phyloP scores from a whole-genome alignment of 2,329 filamentous ascomycete genomes.

The Arthrobotrys sinensis region DNA sequence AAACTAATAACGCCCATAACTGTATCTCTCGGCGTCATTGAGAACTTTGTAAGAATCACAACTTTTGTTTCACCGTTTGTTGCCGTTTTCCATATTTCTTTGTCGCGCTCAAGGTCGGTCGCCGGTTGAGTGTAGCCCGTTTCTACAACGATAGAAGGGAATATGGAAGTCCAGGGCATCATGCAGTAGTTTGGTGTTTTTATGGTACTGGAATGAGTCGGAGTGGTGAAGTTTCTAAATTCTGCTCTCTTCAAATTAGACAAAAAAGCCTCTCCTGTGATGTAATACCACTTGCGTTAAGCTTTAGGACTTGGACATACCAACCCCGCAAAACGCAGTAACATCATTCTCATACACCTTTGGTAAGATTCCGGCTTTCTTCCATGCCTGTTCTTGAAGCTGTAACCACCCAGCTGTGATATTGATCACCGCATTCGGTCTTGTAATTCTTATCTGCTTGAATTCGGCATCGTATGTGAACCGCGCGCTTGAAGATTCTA shows the following conservation, averaged over 20 bases:
- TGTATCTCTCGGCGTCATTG: constrained; percentile 12
- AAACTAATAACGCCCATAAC: constrained; percentile 29
- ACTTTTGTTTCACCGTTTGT: constrained; percentile 48
- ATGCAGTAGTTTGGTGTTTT: constrained; percentile 35
- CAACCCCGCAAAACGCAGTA: constrained; percentile 22
- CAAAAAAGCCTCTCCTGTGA: no score
- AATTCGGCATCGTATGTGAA: constrained; percentile 47
- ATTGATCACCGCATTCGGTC: constrained; percentile 27
- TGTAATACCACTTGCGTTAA: no score
- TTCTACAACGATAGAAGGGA: constrained; percentile 46
- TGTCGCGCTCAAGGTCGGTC: constrained; percentile 44
- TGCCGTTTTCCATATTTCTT: constrained; percentile 48
- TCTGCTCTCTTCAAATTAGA: no score
- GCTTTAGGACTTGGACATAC: not conserved
- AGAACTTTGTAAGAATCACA: constrained; percentile 39
- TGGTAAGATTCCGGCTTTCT: not conserved
- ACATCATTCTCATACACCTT: constrained; percentile 38
- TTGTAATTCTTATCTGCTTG: constrained; percentile 33
- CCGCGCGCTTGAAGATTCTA: constrained; percentile 7
- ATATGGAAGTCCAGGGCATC: constrained; percentile 37
- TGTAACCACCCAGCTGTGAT: constrained; percentile 39
- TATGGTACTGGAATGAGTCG: constrained; percentile 1
- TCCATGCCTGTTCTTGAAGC: constrained; percentile 27
- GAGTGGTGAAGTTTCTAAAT: constrained; percentile 21
- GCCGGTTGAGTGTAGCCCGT: constrained; percentile 35